Evolutionary conservation across 2,329 filamentous ascomycete genomes (phyloP).

Genomic region (Botrytis deweyae): DNA sequence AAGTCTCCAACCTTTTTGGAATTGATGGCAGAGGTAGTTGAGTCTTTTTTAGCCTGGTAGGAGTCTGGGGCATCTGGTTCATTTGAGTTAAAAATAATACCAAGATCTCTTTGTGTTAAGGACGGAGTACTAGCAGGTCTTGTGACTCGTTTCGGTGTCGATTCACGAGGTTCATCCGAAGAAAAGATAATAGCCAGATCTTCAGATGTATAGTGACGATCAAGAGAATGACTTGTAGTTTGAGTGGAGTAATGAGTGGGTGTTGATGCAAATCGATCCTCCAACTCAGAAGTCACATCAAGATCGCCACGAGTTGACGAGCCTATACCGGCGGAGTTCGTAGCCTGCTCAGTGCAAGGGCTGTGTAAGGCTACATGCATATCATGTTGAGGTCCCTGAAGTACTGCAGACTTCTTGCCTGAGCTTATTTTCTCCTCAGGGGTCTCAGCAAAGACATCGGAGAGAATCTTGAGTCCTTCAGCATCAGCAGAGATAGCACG

Average conservation of each 20-base stretch:
- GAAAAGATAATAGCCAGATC: conserved; percentile 1
- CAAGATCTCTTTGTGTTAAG: not conserved
- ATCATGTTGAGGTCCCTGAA: not conserved
- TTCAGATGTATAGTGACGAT: conserved; percentile 10
- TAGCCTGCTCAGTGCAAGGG: not conserved
- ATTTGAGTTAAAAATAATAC: not conserved
- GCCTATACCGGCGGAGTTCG: not conserved
- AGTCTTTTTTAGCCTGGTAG: not conserved
- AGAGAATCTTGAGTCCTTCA: not conserved
- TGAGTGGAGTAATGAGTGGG: not conserved
- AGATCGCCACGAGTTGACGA: not conserved
- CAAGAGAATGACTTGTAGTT: not conserved
- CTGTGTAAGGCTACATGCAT: not conserved
- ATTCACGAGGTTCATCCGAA: not conserved
- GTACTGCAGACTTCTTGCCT: not conserved
- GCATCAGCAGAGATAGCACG: not conserved
- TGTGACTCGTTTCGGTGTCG: not conserved
- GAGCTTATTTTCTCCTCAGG: not conserved
- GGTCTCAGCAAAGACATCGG: not conserved
- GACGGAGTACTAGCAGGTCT: not conserved
- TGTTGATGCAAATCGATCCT: not conserved
- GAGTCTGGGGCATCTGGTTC: not conserved
- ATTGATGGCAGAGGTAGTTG: not conserved
- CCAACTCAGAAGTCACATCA: not conserved
- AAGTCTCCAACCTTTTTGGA: not conserved